Evolutionary conservation across 768 basidiomycete species (phyloP).

Genomic region (Rubroboletus pulcherrimus): DNA sequence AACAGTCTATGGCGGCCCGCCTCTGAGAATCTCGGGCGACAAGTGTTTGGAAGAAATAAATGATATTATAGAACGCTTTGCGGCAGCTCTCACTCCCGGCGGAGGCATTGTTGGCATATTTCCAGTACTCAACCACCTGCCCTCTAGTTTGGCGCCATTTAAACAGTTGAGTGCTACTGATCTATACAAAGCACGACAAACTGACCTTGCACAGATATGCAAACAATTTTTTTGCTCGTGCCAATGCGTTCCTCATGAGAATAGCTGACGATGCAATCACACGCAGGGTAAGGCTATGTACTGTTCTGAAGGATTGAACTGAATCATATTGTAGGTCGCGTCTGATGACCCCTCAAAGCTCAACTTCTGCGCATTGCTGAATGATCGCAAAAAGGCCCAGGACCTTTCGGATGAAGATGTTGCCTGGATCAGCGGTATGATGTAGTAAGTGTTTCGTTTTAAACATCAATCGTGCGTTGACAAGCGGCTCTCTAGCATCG

Average conservation of each 20-base stretch:
- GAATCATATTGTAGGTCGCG: not conserved
- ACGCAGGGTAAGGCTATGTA: not conserved
- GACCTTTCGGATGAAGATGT: slow-evolving; percentile 8
- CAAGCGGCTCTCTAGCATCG: not conserved
- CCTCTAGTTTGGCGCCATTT: slow-evolving; percentile 3
- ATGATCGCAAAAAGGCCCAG: not conserved
- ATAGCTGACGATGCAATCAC: slow-evolving; percentile 5
- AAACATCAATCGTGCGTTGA: not conserved
- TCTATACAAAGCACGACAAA: not conserved
- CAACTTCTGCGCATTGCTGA: slow-evolving; percentile 5
- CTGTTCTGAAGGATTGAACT: not conserved
- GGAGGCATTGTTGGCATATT: slow-evolving; percentile 7
- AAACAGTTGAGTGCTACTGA: slow-evolving; percentile 2
- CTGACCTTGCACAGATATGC: slow-evolving; percentile 3
- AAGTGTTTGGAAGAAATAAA: slow-evolving; percentile 4
- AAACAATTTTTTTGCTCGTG: slow-evolving; percentile 3
- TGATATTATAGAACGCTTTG: slow-evolving; percentile 1
- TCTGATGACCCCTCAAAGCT: slow-evolving; percentile 1
- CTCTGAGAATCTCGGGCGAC: slow-evolving; percentile 1
- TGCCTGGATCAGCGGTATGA: slow-evolving; percentile 9
- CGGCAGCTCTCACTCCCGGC: slow-evolving; percentile 1
- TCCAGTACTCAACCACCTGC: slow-evolving; percentile 3
- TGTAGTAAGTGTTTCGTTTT: not conserved
- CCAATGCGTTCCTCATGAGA: not conserved
- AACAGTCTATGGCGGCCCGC: slow-evolving; percentile 3